Conservation (phyloP, 202 grass and related monocot genomes). For the Setaria viridis region DNA sequence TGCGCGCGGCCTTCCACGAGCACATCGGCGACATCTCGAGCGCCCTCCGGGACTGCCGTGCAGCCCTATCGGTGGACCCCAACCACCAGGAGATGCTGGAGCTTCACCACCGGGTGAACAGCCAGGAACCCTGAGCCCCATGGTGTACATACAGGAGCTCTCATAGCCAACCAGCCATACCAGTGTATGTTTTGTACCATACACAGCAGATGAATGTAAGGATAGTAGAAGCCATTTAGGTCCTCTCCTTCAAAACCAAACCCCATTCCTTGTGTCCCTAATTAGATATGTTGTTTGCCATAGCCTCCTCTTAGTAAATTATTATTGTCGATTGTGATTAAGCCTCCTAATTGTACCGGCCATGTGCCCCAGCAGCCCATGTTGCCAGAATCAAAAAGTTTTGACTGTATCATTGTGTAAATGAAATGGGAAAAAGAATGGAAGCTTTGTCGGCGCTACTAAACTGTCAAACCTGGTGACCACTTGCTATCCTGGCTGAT, state of each 20-base stretch:
- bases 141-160: conserved; percentile 60
- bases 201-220: conserved; percentile 56
- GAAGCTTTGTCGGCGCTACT: conserved; percentile 41
- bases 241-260: conserved; percentile 7
- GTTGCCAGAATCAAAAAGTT: conserved; percentile 45
- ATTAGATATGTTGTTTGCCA: conserved; percentile 51
- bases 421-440: conserved; percentile 51
- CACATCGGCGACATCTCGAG: conserved; percentile 78
- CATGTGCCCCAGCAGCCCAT: conserved; percentile 44
- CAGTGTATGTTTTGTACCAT: conserved; percentile 73
- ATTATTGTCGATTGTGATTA: conserved; percentile 54
- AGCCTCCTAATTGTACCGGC: conserved; percentile 36
- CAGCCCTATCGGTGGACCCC: conserved; percentile 92
- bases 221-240: conserved; percentile 50
- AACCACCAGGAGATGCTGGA: conserved; percentile 99
- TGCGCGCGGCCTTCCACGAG: conserved; percentile 94
- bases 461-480: conserved; percentile 15
- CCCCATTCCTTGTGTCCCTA: conserved; percentile 39
- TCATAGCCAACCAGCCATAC: conserved; percentile 52
- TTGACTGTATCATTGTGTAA: conserved; percentile 60
- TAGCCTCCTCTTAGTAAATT: conserved; percentile 50
- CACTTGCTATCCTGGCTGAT: not conserved
- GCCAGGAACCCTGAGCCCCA: conserved; percentile 81
- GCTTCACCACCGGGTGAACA: conserved; percentile 95
- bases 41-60: conserved; percentile 85